Percentiles rank a stretch among this genome's conserved stretches.
Conservation (phyloP, 2,329 filamentous ascomycete genomes). For the Sarocladium brachiariae region DNA sequence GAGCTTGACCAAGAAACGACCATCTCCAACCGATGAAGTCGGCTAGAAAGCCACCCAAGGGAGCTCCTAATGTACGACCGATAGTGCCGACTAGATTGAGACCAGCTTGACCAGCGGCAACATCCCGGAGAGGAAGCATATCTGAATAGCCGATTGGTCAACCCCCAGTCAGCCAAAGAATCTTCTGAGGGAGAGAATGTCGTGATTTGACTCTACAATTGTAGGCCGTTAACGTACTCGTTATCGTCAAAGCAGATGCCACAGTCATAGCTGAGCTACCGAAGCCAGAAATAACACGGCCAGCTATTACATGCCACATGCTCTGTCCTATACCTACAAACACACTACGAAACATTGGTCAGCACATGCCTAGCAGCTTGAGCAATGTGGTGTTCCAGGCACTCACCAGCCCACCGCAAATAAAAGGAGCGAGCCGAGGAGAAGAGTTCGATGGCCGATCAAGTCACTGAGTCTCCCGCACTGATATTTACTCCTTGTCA, state of each 20-base stretch:
- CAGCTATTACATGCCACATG: not conserved
- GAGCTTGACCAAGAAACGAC: conserved; percentile 19
- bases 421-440: not conserved
- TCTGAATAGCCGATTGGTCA: conserved; percentile 32
- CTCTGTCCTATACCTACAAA: not conserved
- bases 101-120: conserved; percentile 66
- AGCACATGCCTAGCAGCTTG: not conserved
- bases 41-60: conserved; percentile 63
- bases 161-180: not conserved
- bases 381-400: not conserved
- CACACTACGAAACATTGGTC: not conserved
- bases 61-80: conserved; percentile 63
- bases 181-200: not conserved
- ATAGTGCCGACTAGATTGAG: conserved; percentile 66
- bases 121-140: conserved; percentile 59
- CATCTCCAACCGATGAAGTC: conserved; percentile 72
- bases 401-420: conserved; percentile 1
- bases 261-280: not conserved
- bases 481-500: not conserved
- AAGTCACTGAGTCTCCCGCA: not conserved
- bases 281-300: not conserved
- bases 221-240: not conserved
- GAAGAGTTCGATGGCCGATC: not conserved
- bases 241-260: not conserved
- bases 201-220: not conserved